These are phyloP conservation scores for Bryoglossum gracile DNA, from an alignment of 495 filamentous ascomycete species.

Conservation along the genomic window DNA sequence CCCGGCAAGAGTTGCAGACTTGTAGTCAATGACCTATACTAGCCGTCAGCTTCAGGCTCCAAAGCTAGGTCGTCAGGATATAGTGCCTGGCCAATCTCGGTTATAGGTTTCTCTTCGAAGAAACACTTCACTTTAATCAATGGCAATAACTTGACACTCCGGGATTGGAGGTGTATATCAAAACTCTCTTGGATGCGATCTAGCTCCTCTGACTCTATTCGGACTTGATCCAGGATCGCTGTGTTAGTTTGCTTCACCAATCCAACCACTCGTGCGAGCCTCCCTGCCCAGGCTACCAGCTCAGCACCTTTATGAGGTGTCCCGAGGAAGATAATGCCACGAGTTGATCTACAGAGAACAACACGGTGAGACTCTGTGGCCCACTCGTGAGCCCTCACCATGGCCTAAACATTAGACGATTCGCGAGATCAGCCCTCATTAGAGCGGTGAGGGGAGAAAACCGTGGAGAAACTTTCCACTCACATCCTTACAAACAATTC, in stretches of 20 bases:
- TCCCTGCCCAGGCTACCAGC: slow-evolving; percentile 30
- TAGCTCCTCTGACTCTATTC: slow-evolving; percentile 18
- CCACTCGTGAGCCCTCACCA: too few relatives aligned
- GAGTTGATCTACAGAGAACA: slow-evolving; percentile 28
- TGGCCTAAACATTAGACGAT: too few relatives aligned
- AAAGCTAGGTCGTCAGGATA: too few relatives aligned
- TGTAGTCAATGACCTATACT: too few relatives aligned
- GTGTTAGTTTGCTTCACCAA: slow-evolving; percentile 25
- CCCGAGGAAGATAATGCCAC: slow-evolving; percentile 35
- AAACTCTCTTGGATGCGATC: slow-evolving; percentile 33
- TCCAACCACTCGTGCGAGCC: slow-evolving; percentile 8
- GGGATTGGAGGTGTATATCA: too few relatives aligned
- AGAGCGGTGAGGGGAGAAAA: not conserved
- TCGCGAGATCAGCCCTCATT: slow-evolving; percentile 12
- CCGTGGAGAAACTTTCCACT: not conserved
- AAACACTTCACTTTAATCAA: too few relatives aligned
- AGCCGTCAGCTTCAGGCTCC: too few relatives aligned
- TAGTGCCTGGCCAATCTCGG: too few relatives aligned
- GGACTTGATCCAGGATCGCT: slow-evolving; percentile 19
- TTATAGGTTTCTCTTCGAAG: too few relatives aligned
- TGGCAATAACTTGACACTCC: too few relatives aligned
- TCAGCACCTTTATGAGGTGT: slow-evolving; percentile 34
- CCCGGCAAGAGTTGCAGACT: too few relatives aligned
- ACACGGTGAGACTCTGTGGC: slow-evolving; percentile 28
- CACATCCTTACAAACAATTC: slow-evolving; percentile 17